Evolutionary conservation across 495 filamentous ascomycete species (phyloP), one percentile per base, ranked within the genome.

Genomic region (Hypoxylon trugodes): DNA sequence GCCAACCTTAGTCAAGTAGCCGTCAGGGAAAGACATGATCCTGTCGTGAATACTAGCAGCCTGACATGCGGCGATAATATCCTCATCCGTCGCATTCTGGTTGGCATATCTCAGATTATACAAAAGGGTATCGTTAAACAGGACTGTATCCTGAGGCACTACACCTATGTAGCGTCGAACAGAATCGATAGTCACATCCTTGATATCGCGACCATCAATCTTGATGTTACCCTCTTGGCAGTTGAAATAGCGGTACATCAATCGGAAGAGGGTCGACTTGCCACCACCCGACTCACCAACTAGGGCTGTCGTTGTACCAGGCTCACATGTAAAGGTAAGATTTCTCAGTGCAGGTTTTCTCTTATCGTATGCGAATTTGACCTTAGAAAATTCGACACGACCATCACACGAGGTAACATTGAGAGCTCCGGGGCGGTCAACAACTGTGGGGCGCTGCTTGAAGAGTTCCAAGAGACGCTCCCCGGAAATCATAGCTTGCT

Each of bases 91-190:
- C 10, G 89, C 94, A 28, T 81, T 69, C 26, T 90, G 92, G 72
- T 96, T 96, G 37, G 96, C 96, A 71, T 98, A 98, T 74, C 88
- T 91, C 51, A 98, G 78, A 68, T 98, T 98, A 77, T 98, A 85
- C 95, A 98, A 96, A 52, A 98, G 74, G 0, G 90, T 90, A 74
- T 98, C 95, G 72, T 98, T 98, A 84, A 98, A 98, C 45, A 98
- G 81, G 8, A 96, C 87, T 1, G 93, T 97, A 68, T 98, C 95
- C 73, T 98, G 95, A 7, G 95, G 95, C 15, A 98, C 95, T 47
- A 98, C 95, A 25, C 95, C 95, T 69, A 98, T 96, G 68, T 91
- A 88, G 38, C 82, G 82, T 51, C 95, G 89, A 32, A 98, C 76
- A n/a, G 92, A 96, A 75, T 98, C 91, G 69, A 98, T 97, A 4